Evolutionary conservation across 73 alveolate species (phyloP), one percentile per base, ranked within the genome.

Genomic region (Strombidium stylifer): DNA sequence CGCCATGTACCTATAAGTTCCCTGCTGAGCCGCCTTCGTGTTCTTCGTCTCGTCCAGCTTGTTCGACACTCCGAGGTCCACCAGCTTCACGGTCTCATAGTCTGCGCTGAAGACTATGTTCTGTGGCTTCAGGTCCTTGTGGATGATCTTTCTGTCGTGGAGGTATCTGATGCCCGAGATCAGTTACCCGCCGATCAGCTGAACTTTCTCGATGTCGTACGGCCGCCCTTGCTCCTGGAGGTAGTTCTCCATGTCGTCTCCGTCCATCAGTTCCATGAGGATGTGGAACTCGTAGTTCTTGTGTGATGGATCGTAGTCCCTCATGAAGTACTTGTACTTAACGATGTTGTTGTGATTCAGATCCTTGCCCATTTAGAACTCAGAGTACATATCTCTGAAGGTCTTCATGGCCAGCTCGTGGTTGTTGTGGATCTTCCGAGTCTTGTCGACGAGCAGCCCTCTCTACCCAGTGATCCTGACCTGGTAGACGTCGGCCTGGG

Each of bases 1-100:
- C n/a, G 75, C 21, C 75, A 60, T 60, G 30, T 60, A 60, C 14
- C 75, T 39, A 4, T 39, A 1, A 41, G 75, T 60, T 3, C 75
- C 75, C 12, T 28, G 11, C 27, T 60, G 11, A 2, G 75, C 59
- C 24, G n/a, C 5, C 12, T 3, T 15, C 2, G 59, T 60, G 15
- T 8, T 12, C 28, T 12, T 60, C 3, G 75, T 60, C 3, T 41
- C 6, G 4, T 60, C 75, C 3, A 60, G 49, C 19, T 4, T 5
- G 20, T 39, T 19, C 3, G 75, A 60, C 4, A 60, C 52, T 24
- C 75, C 75, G 24, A 60, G 41, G 41, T 60, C 75, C 4, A 60
- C 59, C 21, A 60, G 34, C 34, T 60, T 60, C 7, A 60, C 21
- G n/a, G 26, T 16, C 1, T 16, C n/a, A 3, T 2, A 40, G 21